Base-by-base conservation (phyloP, 2,329 filamentous ascomycete genomes). In the Gaeumannomyces sp. region DNA sequence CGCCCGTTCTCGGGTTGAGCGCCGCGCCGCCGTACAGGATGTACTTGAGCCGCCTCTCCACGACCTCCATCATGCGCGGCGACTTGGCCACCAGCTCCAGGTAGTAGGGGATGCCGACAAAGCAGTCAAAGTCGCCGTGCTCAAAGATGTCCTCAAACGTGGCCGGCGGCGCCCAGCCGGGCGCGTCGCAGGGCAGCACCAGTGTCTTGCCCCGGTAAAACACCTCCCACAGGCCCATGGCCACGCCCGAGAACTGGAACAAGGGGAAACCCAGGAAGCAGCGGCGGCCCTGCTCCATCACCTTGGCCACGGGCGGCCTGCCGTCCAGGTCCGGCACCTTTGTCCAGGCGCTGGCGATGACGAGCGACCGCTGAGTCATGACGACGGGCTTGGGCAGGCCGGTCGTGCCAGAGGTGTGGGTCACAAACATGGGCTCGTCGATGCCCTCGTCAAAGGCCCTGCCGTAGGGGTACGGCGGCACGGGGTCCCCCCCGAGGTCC, bases 121-220 rank as follows among this genome's bases (percentile, higher is more conserved):
- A 62, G 14, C 60, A 62, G 60, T 62, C 60, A n/a, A 62, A 56
- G 38, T 62, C 38, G 25, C 60, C 60, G 60, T 62, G 60, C 33
- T 62, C 60, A 11, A 62, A 56, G 27, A 62, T 50, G 13, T 62
- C 38, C 38, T 53, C 60, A 29, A 62, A 56, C 7, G 60, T 62
- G 27, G n/a, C 38, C 16, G 60, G 60, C n/a, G 60, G 60, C n/a
- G 60, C 60, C 60, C 60, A 62, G n/a, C 60, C 60, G 60, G 60
- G 60, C 60, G 16, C 6, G 38, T 33, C 29, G 35, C 35, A 62
- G 16, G 60, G 35, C 25, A 62, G 27, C 27, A 62, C 60, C 14
- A 62, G 60, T 11, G 60, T 62, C 27, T 62, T 62, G n/a, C 60
- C 60, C 22, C 60, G 60, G 60, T 62, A 62, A 11, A 62, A 29